A percentile compares a stretch with the other conserved stretches of the same genome.
These are phyloP conservation scores for Taxawa tesnikishii DNA, from an alignment of 2,329 filamentous ascomycete species.

Conservation along the genomic window DNA sequence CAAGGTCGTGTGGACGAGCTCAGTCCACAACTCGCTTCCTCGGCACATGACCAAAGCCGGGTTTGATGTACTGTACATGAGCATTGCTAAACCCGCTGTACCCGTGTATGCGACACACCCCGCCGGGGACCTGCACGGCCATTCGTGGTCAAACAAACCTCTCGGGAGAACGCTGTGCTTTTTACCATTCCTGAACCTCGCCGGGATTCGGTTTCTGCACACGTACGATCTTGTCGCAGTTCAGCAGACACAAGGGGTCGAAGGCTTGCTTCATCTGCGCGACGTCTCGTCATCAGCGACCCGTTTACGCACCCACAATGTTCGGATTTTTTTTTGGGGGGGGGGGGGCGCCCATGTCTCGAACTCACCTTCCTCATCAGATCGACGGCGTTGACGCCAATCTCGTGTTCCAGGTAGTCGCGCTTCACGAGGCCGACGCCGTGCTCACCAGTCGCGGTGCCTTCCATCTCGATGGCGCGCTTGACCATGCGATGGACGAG, in stretches of 20 bases:
- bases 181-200: slow-evolving; percentile 30
- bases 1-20: too few relatives aligned
- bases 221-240: slow-evolving; percentile 55
- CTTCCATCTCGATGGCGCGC: slow-evolving; percentile 65
- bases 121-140: too few relatives aligned
- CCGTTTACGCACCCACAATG: not conserved
- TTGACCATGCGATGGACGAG: slow-evolving; percentile 78
- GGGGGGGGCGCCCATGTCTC: too few relatives aligned
- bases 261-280: slow-evolving; percentile 64
- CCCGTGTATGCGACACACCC: too few relatives aligned
- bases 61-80: too few relatives aligned
- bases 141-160: too few relatives aligned
- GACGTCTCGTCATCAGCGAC: slow-evolving; percentile 2
- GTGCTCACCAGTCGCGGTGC: slow-evolving; percentile 77
- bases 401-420: slow-evolving; percentile 68
- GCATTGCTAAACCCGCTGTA: too few relatives aligned
- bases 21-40: too few relatives aligned
- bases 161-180: too few relatives aligned
- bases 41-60: too few relatives aligned
- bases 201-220: slow-evolving; percentile 35
- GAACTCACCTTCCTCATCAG: slow-evolving; percentile 62
- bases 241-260: slow-evolving; percentile 57
- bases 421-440: slow-evolving; percentile 75
- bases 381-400: slow-evolving; percentile 63
- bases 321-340: too few relatives aligned